Evolutionary conservation across 2,329 filamentous ascomycete genomes (phyloP).

Genomic region (Ophiostoma sp.): DNA sequence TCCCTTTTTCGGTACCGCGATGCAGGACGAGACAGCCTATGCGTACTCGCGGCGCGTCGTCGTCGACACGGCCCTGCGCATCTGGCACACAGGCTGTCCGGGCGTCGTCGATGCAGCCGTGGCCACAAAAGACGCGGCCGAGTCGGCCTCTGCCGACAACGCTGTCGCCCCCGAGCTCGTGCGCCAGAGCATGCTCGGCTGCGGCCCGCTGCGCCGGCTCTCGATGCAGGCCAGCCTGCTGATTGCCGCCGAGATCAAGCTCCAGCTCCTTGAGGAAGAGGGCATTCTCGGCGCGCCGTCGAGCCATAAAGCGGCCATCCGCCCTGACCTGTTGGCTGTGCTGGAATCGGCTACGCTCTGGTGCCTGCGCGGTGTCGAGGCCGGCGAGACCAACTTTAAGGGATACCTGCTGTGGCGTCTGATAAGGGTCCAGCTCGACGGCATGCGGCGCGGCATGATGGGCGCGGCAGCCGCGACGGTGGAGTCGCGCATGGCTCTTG

Average conservation of each 20-base stretch:
- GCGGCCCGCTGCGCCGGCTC: not conserved
- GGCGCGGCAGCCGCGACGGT: constrained; percentile 33
- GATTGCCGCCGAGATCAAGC: not conserved
- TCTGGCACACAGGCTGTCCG: not conserved
- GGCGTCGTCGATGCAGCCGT: not conserved
- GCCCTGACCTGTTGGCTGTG: not conserved
- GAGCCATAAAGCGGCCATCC: not conserved
- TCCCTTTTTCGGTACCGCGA: constrained; percentile 39
- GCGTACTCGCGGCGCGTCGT: constrained; percentile 49
- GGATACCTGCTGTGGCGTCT: constrained; percentile 42
- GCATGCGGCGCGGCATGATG: constrained; percentile 35
- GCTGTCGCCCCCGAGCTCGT: not conserved
- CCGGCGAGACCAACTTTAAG: constrained; percentile 49
- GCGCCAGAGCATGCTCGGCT: not conserved
- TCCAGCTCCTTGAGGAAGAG: not conserved
- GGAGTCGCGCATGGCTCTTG: not conserved
- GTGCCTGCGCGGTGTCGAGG: constrained; percentile 21
- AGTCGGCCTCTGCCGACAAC: not conserved
- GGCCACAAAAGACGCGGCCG: not conserved
- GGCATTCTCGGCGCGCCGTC: not conserved
- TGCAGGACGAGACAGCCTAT: constrained; percentile 42
- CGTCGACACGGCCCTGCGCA: not conserved
- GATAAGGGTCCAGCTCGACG: constrained; percentile 40
- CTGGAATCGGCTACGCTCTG: not conserved
- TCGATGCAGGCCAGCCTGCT: constrained; percentile 2